Evolutionary conservation across 1,284 basidiomycete genomes (phyloP), one percentile per base, ranked within the genome.

Genomic region (Puccinia novopanici): DNA sequence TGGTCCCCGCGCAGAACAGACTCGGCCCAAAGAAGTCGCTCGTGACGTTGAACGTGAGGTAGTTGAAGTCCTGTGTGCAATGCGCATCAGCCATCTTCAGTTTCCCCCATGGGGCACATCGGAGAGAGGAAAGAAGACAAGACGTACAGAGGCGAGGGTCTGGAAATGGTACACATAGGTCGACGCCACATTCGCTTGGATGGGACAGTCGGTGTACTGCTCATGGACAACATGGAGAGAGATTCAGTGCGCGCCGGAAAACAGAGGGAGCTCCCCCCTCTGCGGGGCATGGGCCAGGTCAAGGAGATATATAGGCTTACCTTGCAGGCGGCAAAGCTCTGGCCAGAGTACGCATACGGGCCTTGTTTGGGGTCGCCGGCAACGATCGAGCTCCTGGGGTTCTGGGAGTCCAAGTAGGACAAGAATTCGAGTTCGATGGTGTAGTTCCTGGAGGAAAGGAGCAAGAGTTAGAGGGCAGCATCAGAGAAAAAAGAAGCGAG

Each of bases 121-220:
- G 15, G 27, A 12, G 27, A 3, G 12, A 22, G 37, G n/a, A 22
- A 61, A 34, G 30, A 5, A 10, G 19, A 3, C 3, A 48, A n/a
- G 30, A 24, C 68, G 34, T 37, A 80, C 77, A 24, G 77, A 80
- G 9, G 24, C 27, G 1, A 80, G 57, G 4, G 77, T 80, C 37
- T 61, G 68, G 45, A 80, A 80, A n/a, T 80, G 67, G 30, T 80
- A 80, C 4, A 59, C 59, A 50, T 80, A 80, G 30, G 68, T 72
- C 0, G 77, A 80, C 9, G 22, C 13, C 12, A 59, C 68, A 17
- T 63, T 30, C 17, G 67, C 77, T 5, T 70, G n/a, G 57, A 80
- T 80, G 5, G 77, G 77, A 13, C 77, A 80, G 22, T 24, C 52
- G n/a, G 68, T 52, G 45, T 80, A 80, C 77, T 80, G 15, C 24